Conservation (phyloP, 1,284 basidiomycete genomes). For the Ceratobasidium sp. region DNA sequence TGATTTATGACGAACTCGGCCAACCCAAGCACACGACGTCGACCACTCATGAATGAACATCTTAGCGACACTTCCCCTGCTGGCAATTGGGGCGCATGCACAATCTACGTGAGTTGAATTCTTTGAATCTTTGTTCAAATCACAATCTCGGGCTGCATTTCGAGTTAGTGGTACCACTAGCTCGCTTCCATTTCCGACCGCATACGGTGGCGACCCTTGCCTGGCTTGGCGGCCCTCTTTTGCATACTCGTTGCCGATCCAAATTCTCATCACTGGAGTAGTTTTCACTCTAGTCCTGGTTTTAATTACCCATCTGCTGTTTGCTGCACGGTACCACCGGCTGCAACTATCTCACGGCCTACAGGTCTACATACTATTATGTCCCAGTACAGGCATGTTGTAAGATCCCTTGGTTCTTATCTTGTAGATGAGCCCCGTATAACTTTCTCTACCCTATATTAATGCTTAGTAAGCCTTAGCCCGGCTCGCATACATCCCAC, state of each 20-base stretch:
- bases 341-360: conserved; percentile 53
- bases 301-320: conserved; percentile 92
- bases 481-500: no score
- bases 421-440: no score
- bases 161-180: not conserved
- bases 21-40: conserved; percentile 1
- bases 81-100: conserved; percentile 24
- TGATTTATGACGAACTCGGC: not conserved
- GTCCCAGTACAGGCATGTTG: no score
- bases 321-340: conserved; percentile 97
- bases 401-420: no score
- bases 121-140: not conserved
- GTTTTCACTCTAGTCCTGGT: conserved; percentile 88
- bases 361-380: no score
- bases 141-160: not conserved
- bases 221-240: conserved; percentile 81
- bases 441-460: no score
- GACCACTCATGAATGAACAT: conserved; percentile 37
- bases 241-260: conserved; percentile 89
- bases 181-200: not conserved
- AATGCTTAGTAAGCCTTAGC: no score
- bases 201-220: conserved; percentile 72
- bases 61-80: conserved; percentile 6
- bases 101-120: conserved; percentile 16
- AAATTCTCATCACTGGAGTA: conserved; percentile 89